These are phyloP conservation scores for Coemansia sp. DNA, from an alignment of 371 early-diverging fungal genomes.

Conservation along the genomic window DNA sequence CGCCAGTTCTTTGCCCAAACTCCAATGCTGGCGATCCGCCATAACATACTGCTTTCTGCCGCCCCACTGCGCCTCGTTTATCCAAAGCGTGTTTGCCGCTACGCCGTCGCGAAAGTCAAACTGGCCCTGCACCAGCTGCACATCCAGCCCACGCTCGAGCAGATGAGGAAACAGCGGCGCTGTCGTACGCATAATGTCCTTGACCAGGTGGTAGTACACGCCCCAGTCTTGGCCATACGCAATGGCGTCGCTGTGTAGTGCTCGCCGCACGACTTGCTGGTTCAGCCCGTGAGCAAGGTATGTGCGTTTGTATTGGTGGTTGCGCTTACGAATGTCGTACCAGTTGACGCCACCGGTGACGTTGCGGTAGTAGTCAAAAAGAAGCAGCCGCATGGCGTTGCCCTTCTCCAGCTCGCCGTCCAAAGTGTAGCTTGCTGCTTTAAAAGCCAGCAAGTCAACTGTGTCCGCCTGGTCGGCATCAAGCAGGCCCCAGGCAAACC, in stretches of 20 bases:
- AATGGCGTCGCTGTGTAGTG: slow-evolving; percentile 54
- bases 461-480: slow-evolving; percentile 49
- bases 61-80: slow-evolving; percentile 60
- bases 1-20: slow-evolving; percentile 51
- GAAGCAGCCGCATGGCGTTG: slow-evolving; percentile 42
- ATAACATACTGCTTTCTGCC: slow-evolving; percentile 52
- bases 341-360: slow-evolving; percentile 62
- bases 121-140: slow-evolving; percentile 58
- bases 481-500: slow-evolving; percentile 59
- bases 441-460: slow-evolving; percentile 48
- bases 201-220: slow-evolving; percentile 51
- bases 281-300: slow-evolving; percentile 58
- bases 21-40: slow-evolving; percentile 57
- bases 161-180: slow-evolving; percentile 54
- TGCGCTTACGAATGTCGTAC: slow-evolving; percentile 66
- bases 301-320: slow-evolving; percentile 56
- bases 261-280: slow-evolving; percentile 51
- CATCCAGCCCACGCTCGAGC: slow-evolving; percentile 47
- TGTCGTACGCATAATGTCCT: slow-evolving; percentile 62
- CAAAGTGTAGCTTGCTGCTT: slow-evolving; percentile 48
- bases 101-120: slow-evolving; percentile 73
- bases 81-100: slow-evolving; percentile 59
- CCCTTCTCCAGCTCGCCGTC: slow-evolving; percentile 54
- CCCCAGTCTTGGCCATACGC: slow-evolving; percentile 52
- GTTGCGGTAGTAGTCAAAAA: slow-evolving; percentile 61